Percentiles rank a stretch among this genome's conserved stretches.
Conservation (phyloP, 495 filamentous ascomycete species). For the Aspergillus coremiiformis region DNA sequence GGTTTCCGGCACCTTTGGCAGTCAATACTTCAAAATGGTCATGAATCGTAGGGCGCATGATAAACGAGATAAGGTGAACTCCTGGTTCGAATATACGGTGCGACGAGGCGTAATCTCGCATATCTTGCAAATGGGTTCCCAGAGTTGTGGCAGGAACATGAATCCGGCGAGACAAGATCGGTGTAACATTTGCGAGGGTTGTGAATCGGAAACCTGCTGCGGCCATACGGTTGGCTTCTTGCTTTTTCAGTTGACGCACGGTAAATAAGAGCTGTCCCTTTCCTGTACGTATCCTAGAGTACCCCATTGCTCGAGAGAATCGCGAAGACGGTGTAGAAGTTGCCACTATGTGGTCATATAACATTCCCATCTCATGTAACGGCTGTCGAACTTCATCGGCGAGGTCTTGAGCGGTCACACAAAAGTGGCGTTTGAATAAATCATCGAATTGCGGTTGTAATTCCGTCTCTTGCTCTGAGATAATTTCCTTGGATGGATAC, state of each 20-base stretch:
- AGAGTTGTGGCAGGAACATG: conserved; percentile 56
- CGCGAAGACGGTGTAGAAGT: conserved; percentile 46
- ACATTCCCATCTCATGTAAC: conserved; percentile 57
- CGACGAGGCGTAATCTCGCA: conserved; percentile 51
- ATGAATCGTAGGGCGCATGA: conserved; percentile 57
- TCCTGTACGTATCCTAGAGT: conserved; percentile 36
- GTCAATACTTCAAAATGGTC: conserved; percentile 71
- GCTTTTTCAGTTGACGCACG: conserved; percentile 55
- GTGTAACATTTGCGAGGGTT: conserved; percentile 57
- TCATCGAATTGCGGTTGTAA: conserved; percentile 57
- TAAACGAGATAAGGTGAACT: conserved; percentile 70
- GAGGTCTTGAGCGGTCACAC: conserved; percentile 66
- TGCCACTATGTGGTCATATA: conserved; percentile 71
- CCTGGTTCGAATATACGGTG: conserved; percentile 52
- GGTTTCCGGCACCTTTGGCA: conserved; percentile 52
- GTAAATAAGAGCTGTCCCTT: conserved; percentile 75
- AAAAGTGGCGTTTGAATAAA: conserved; percentile 83
- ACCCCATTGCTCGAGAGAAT: conserved; percentile 31
- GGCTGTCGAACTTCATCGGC: conserved; percentile 56
- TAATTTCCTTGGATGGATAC: conserved; percentile 30
- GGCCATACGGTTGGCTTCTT: conserved; percentile 54
- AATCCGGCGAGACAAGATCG: conserved; percentile 59
- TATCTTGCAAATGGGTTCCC: conserved; percentile 46
- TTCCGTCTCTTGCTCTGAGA: conserved; percentile 33
- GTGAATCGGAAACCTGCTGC: conserved; percentile 73